phyloP scores from a whole-genome alignment of 1,139 yeast genomes.

The Geotrichum bryndzae region DNA sequence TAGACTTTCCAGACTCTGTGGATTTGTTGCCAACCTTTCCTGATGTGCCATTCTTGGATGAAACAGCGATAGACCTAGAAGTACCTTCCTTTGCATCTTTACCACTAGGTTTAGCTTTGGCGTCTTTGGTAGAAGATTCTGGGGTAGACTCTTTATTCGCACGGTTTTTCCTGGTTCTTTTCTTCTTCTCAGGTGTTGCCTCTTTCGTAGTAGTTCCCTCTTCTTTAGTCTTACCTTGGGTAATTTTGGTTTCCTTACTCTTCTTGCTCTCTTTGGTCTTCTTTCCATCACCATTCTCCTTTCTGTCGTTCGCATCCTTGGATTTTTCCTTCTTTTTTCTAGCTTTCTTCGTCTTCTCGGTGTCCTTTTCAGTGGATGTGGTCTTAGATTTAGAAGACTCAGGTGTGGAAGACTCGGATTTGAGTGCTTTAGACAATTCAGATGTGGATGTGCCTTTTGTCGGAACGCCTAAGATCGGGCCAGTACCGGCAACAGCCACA shows the following conservation, averaged over 20 bases:
- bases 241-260: slow-evolving; percentile 13
- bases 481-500: slow-evolving; percentile 17
- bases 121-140: background rate
- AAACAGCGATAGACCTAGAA: background rate
- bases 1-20: background rate
- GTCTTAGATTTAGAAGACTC: background rate
- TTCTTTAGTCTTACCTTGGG: background rate
- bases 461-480: slow-evolving; percentile 15
- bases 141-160: background rate
- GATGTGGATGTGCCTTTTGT: slow-evolving; percentile 14
- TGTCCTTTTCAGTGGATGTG: background rate
- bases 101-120: background rate
- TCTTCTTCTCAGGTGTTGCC: background rate
- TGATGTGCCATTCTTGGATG: background rate
- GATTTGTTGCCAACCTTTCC: background rate
- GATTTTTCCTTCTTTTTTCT: slow-evolving; percentile 11
- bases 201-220: background rate
- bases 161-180: background rate
- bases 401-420: background rate
- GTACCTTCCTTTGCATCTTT: background rate
- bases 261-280: slow-evolving; percentile 5
- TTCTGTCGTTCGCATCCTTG: slow-evolving; percentile 6
- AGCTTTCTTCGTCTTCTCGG: background rate
- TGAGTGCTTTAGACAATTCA: slow-evolving; percentile 1
- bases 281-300: slow-evolving; percentile 1